Conservation (phyloP, 768 basidiomycete genomes). For the Mycena metata region DNA sequence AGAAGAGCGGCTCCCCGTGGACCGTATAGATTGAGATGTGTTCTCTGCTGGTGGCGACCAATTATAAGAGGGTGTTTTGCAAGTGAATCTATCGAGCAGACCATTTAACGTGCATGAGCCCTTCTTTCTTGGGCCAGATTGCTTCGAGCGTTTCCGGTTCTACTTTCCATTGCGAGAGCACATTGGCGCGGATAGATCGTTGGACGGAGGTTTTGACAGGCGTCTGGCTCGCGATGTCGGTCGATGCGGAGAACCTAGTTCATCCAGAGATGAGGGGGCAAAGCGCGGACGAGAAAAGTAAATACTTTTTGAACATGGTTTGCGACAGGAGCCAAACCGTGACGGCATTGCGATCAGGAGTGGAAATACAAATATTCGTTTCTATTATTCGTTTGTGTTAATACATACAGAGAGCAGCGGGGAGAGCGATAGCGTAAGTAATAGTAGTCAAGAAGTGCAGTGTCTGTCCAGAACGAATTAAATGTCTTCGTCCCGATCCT, state of each 20-base stretch:
- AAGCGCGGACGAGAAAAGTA: conserved; percentile 2
- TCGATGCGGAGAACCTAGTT: conserved; percentile 77
- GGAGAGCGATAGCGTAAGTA: conserved; percentile 42
- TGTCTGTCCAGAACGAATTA: conserved; percentile 54
- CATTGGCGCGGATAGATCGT: conserved; percentile 82
- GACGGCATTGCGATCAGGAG: neutral
- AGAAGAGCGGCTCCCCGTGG: conserved; percentile 88
- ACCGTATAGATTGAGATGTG: conserved; percentile 95
- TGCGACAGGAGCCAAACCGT: conserved; percentile 30
- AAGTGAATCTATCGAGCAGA: conserved; percentile 51
- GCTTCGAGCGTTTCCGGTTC: conserved; percentile 86
- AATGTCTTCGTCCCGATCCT: conserved; percentile 93
- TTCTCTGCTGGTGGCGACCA: conserved; percentile 79
- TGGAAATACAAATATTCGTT: conserved; percentile 17
- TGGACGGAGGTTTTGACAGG: conserved; percentile 95
- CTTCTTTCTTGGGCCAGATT: conserved; percentile 99
- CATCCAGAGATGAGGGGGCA: conserved; percentile 33
- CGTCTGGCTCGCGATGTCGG: conserved; percentile 91
- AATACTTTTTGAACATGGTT: conserved; percentile 86
- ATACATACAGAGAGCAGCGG: conserved; percentile 23
- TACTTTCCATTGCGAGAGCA: conserved; percentile 88
- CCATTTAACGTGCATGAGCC: conserved; percentile 95
- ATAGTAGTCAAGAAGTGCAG: conserved; percentile 43
- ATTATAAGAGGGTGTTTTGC: conserved; percentile 38
- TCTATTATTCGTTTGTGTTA: conserved; percentile 32